phyloP scores from a whole-genome alignment of 306 rosid species.

The Abrus pulchellus region DNA sequence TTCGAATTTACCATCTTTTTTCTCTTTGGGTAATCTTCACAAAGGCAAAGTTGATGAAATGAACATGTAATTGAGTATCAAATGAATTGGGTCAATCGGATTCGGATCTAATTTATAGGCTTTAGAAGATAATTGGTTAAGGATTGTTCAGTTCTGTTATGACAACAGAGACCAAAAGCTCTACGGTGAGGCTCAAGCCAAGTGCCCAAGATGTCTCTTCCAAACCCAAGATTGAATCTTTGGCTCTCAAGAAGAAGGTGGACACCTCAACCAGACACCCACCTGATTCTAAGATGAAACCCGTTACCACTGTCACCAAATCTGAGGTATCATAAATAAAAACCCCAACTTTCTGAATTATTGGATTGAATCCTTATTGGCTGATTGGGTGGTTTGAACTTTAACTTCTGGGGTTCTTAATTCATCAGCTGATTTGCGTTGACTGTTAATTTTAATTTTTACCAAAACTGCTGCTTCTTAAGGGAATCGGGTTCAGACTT shows the following conservation, averaged over 20 bases:
- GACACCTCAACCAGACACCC: conserved; percentile 63
- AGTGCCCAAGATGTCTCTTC: conserved; percentile 63
- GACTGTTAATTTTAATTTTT: conserved; percentile 10
- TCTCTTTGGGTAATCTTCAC: conserved; percentile 21
- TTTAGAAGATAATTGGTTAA: neutral
- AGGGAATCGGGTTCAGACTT: conserved; percentile 17
- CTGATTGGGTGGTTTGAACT: neutral
- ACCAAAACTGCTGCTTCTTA: conserved; percentile 6
- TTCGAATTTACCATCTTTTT: neutral
- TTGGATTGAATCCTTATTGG: conserved; percentile 44
- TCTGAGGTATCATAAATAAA: conserved; percentile 67
- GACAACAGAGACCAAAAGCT: conserved; percentile 65
- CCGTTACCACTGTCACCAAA: conserved; percentile 59
- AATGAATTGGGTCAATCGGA: conserved; percentile 44
- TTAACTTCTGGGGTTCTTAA: conserved; percentile 22
- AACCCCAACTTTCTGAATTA: conserved; percentile 28
- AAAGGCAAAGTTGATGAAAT: conserved; percentile 25
- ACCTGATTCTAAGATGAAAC: conserved; percentile 64
- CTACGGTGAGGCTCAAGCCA: conserved; percentile 61
- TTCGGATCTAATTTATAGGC: conserved; percentile 41
- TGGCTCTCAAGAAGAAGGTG: conserved; percentile 59
- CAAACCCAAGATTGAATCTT: conserved; percentile 59
- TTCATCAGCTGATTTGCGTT: conserved; percentile 43
- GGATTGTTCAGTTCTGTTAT: conserved; percentile 33
- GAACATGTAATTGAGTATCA: neutral